phyloP scores from a whole-genome alignment of 2,329 filamentous ascomycete genomes.

The Aureobasidium lini region DNA sequence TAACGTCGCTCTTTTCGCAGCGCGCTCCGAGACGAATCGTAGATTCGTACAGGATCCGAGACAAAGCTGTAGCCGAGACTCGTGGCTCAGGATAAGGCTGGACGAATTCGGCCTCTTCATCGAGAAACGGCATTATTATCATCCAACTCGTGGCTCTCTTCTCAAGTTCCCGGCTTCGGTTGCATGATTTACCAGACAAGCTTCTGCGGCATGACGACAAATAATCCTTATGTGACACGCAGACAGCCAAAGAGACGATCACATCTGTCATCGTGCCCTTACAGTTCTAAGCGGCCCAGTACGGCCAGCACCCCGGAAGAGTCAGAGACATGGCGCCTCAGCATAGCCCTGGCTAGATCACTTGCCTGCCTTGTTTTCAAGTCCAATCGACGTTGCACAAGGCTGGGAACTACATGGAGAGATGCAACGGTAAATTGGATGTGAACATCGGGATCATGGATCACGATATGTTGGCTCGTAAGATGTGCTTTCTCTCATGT shows the following conservation, averaged over 20 bases:
- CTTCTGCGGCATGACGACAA: neutral
- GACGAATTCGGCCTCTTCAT: neutral
- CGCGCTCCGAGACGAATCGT: neutral
- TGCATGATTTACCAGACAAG: neutral
- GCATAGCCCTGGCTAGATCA: neutral
- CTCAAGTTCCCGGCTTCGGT: neutral
- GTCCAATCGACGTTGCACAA: neutral
- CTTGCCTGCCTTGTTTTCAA: neutral
- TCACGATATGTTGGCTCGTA: neutral
- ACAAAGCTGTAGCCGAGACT: neutral
- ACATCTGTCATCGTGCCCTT: neutral
- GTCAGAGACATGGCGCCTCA: neutral
- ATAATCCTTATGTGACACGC: neutral
- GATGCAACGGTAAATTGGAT: neutral
- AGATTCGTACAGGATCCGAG: neutral
- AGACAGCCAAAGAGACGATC: neutral
- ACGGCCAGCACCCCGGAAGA: neutral
- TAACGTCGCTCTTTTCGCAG: neutral
- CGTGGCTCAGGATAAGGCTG: neutral
- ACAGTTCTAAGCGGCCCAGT: neutral
- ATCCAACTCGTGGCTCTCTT: neutral
- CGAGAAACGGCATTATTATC: constrained; percentile 1
- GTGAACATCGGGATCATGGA: neutral
- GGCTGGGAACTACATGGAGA: neutral
- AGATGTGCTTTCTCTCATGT: neutral